A percentile compares a stretch with the other conserved stretches of the same genome.
phyloP scores from a whole-genome alignment of 148 eudicot genomes.

The Cornus florida region DNA sequence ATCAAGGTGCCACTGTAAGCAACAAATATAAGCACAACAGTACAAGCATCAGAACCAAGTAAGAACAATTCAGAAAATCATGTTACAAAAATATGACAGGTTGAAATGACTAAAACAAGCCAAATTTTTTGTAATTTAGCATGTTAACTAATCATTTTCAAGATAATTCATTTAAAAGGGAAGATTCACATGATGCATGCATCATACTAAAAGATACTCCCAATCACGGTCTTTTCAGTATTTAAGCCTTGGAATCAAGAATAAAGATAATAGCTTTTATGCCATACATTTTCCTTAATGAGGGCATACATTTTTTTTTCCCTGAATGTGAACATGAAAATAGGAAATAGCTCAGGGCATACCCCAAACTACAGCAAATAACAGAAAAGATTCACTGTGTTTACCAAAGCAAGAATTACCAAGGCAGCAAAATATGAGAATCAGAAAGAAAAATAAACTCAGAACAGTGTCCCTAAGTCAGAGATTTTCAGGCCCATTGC shows the following conservation, averaged over 20 bases:
- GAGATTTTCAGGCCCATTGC: too few species aligned
- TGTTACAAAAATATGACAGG: background rate
- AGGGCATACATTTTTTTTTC: background rate
- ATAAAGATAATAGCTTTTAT: background rate
- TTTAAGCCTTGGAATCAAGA: background rate
- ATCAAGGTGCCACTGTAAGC: conserved; percentile 80
- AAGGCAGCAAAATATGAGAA: too few species aligned
- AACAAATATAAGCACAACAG: conserved; percentile 6
- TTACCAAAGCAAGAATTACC: too few species aligned
- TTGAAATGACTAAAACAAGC: background rate
- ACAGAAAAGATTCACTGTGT: too few species aligned
- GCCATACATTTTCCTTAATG: background rate
- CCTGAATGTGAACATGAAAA: too few species aligned
- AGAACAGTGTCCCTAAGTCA: too few species aligned
- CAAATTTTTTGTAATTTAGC: background rate
- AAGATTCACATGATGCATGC: background rate
- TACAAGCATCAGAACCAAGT: background rate
- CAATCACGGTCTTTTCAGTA: background rate
- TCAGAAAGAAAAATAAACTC: too few species aligned
- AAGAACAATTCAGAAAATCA: background rate
- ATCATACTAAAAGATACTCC: background rate
- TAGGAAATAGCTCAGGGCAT: too few species aligned
- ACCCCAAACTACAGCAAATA: too few species aligned
- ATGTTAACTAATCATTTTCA: background rate
- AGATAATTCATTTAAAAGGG: background rate